A percentile compares a stretch with the other conserved stretches of the same genome.
phyloP scores from a whole-genome alignment of 1,284 basidiomycete genomes.

The Coniferiporia weirii region DNA sequence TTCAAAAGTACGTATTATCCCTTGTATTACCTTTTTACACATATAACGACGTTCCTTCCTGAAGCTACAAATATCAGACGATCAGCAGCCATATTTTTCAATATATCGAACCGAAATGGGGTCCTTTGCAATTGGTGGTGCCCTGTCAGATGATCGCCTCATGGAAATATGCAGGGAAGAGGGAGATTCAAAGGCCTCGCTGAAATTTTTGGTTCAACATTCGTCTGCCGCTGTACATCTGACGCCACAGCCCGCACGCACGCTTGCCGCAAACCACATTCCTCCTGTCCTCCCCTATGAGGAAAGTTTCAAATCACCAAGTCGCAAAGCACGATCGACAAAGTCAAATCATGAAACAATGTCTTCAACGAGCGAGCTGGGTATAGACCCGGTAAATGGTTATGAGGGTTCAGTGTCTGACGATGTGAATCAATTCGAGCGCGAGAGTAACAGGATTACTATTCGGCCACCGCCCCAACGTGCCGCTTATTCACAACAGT shows the following conservation, averaged over 20 bases:
- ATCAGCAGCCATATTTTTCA: conserved; percentile 71
- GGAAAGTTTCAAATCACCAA: conserved; percentile 30
- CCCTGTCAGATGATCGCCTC: conserved; percentile 63
- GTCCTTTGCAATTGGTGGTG: conserved; percentile 63
- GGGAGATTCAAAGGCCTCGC: conserved; percentile 69
- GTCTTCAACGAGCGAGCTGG: conserved; percentile 62
- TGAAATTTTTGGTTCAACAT: conserved; percentile 78
- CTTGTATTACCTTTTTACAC: conserved; percentile 14
- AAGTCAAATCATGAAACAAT: conserved; percentile 61
- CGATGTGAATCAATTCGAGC: conserved; percentile 56
- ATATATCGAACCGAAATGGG: conserved; percentile 86
- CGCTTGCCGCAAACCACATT: conserved; percentile 12
- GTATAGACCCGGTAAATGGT: conserved; percentile 43
- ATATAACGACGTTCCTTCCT: conserved; percentile 15
- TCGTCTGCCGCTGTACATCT: conserved; percentile 52
- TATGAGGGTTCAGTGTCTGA: conserved; percentile 65
- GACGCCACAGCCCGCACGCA: conserved; percentile 42
- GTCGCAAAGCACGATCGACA: conserved; percentile 41
- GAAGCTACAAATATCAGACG: conserved; percentile 80
- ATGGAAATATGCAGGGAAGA: conserved; percentile 66
- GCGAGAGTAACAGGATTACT: conserved; percentile 41
- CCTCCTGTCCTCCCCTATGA: conserved; percentile 44
- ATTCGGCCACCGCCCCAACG: conserved; percentile 32
- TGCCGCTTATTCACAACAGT: conserved; percentile 15
- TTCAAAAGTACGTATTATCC: conserved; percentile 57